Evolutionary conservation across 2,329 filamentous ascomycete species (phyloP).

Genomic region (Mariannaea elegans): DNA sequence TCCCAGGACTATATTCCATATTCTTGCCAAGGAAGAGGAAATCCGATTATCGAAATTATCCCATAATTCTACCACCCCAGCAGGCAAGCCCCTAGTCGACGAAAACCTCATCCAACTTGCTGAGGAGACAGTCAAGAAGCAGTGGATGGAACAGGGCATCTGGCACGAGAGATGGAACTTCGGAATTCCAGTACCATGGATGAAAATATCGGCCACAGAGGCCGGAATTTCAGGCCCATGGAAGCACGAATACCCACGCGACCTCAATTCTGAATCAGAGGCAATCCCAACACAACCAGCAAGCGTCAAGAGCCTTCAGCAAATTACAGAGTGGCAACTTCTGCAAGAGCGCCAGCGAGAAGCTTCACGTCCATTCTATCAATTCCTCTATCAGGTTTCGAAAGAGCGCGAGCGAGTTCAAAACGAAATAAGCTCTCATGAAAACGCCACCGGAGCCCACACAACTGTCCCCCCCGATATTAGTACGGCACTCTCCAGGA

Average conservation of each 20-base stretch:
- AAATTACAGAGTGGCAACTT: neutral
- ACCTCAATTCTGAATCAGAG: neutral
- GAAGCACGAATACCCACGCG: conserved; percentile 1
- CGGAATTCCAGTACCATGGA: too few relatives aligned
- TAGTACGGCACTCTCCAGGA: too few relatives aligned
- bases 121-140: neutral
- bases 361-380: conserved; percentile 1
- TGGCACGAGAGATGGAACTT: neutral
- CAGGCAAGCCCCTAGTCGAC: neutral
- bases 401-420: neutral
- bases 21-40: too few relatives aligned
- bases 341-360: neutral
- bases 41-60: too few relatives aligned
- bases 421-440: neutral
- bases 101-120: neutral
- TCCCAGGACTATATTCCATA: too few relatives aligned
- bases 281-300: neutral
- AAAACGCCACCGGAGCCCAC: too few relatives aligned
- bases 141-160: neutral
- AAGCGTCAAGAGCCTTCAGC: neutral
- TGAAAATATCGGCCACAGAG: too few relatives aligned
- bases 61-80: too few relatives aligned
- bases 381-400: conserved; percentile 2
- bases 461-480: too few relatives aligned
- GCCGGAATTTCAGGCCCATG: neutral